Evolutionary conservation across 495 filamentous ascomycete species (phyloP).

Genomic region (Penicillium malachiteum): DNA sequence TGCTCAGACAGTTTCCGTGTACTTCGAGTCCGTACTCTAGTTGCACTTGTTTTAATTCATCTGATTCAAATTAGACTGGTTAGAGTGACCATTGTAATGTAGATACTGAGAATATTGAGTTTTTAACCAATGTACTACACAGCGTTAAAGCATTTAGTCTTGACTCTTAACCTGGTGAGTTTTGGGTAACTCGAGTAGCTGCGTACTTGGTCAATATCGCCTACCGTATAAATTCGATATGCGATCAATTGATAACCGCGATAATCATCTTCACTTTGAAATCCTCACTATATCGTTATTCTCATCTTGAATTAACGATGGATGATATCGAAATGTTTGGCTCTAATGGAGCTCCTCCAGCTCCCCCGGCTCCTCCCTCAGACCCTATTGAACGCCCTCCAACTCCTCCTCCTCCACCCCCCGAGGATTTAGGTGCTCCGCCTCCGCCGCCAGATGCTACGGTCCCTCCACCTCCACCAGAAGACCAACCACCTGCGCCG

Average conservation of each 20-base stretch:
- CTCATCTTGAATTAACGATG: slow-evolving; percentile 19
- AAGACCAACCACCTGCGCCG: slow-evolving; percentile 50
- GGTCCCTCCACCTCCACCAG: slow-evolving; percentile 59
- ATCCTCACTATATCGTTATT: not conserved
- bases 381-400: slow-evolving; percentile 30
- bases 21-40: too few relatives aligned
- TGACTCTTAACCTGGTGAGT: not conserved
- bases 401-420: slow-evolving; percentile 58
- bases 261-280: too few relatives aligned
- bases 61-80: not conserved
- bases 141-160: too few relatives aligned
- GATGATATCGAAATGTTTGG: slow-evolving; percentile 28
- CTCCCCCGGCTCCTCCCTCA: slow-evolving; percentile 14
- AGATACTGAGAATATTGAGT: too few relatives aligned
- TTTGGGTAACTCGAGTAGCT: not conserved
- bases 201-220: slow-evolving; percentile 13
- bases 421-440: slow-evolving; percentile 43
- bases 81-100: not conserved
- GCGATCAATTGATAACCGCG: not conserved
- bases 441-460: slow-evolving; percentile 44
- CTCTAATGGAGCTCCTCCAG: slow-evolving; percentile 9
- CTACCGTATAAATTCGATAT: slow-evolving; percentile 35
- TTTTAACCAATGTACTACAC: too few relatives aligned
- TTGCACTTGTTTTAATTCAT: not conserved
- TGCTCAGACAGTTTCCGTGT: too few relatives aligned